Evolutionary conservation across 2,329 filamentous ascomycete genomes (phyloP).

Genomic region (Byssoonygena ceratinophila): DNA sequence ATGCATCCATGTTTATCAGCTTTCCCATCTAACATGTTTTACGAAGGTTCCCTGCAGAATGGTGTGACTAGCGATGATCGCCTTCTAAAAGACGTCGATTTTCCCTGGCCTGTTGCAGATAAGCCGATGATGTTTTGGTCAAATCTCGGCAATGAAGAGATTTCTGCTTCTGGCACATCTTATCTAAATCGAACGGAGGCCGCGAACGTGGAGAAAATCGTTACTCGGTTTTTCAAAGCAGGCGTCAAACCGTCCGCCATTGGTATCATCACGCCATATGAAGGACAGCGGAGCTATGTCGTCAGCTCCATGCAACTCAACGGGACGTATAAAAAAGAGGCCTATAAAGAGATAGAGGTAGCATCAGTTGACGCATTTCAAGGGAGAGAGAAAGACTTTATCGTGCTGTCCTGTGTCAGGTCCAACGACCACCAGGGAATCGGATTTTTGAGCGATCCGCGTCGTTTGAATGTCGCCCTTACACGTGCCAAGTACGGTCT

Average conservation of each 20-base stretch:
- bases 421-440: constrained; percentile 99
- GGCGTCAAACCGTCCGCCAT: constrained; percentile 90
- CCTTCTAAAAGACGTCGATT: constrained; percentile 85
- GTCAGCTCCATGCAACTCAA: constrained; percentile 99
- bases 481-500: constrained; percentile 95
- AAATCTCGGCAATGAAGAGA: constrained; percentile 94
- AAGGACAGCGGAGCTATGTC: constrained; percentile 95
- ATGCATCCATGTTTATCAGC: constrained; percentile 98
- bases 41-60: constrained; percentile 93
- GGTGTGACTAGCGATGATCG: constrained; percentile 84
- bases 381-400: constrained; percentile 97
- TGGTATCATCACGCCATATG: constrained; percentile 96
- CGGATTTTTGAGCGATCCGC: constrained; percentile 93
- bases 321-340: constrained; percentile 94
- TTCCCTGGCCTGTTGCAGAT: constrained; percentile 90
- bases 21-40: constrained; percentile 99
- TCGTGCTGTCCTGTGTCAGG: constrained; percentile 91
- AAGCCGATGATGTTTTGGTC: constrained; percentile 99
- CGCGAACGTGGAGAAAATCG: constrained; percentile 95
- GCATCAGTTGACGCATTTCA: constrained; percentile 98
- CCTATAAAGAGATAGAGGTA: constrained; percentile 97
- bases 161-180: constrained; percentile 92
- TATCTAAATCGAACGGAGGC: constrained; percentile 97
- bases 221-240: constrained; percentile 97
- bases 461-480: constrained; percentile 91